Percentiles rank a stretch among this genome's conserved stretches.
Evolutionary conservation across 768 basidiomycete species (phyloP).

Genomic region (Pleurotus tuber-regium): DNA sequence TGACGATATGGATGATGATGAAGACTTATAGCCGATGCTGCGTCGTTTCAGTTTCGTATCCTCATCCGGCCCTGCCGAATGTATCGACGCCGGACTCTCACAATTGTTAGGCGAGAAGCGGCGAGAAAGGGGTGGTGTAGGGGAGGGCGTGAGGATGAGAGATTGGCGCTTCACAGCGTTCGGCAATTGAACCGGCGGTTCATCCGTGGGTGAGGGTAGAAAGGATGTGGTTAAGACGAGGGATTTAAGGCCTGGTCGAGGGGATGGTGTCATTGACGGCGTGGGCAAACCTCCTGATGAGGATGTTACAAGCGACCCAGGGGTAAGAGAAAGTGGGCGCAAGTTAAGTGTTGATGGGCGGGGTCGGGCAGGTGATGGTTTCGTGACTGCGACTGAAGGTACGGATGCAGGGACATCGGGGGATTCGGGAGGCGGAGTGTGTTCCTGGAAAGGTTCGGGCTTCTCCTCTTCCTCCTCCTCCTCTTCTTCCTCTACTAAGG

Average conservation of each 20-base stretch:
- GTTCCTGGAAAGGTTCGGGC: slow-evolving; percentile 18
- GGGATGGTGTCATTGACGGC: slow-evolving; percentile 50
- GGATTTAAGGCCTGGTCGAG: slow-evolving; percentile 48
- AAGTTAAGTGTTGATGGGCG: slow-evolving; percentile 68
- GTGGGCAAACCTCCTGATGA: slow-evolving; percentile 44
- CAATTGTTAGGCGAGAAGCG: slow-evolving; percentile 35
- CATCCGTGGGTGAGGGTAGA: slow-evolving; percentile 18
- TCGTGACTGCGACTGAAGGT: slow-evolving; percentile 31
- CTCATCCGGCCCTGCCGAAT: slow-evolving; percentile 24
- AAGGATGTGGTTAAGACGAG: slow-evolving; percentile 41
- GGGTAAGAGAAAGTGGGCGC: slow-evolving; percentile 69
- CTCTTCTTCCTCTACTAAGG: slow-evolving; percentile 83
- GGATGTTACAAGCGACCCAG: slow-evolving; percentile 44
- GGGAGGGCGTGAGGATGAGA: slow-evolving; percentile 27
- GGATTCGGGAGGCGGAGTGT: slow-evolving; percentile 22
- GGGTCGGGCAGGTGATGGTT: slow-evolving; percentile 39
- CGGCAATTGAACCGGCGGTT: slow-evolving; percentile 6
- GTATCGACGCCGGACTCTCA: slow-evolving; percentile 19
- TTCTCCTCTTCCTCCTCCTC: slow-evolving; percentile 71
- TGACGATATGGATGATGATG: slow-evolving; percentile 27
- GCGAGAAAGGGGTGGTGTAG: slow-evolving; percentile 25
- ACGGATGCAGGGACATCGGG: slow-evolving; percentile 22
- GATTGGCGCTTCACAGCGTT: slow-evolving; percentile 31
- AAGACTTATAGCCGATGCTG: slow-evolving; percentile 73
- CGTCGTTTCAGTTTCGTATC: slow-evolving; percentile 40